Percentiles rank a stretch among this genome's conserved stretches.
Evolutionary conservation across 2,329 filamentous ascomycete genomes (phyloP).

Genomic region (Orbilia oligospora): DNA sequence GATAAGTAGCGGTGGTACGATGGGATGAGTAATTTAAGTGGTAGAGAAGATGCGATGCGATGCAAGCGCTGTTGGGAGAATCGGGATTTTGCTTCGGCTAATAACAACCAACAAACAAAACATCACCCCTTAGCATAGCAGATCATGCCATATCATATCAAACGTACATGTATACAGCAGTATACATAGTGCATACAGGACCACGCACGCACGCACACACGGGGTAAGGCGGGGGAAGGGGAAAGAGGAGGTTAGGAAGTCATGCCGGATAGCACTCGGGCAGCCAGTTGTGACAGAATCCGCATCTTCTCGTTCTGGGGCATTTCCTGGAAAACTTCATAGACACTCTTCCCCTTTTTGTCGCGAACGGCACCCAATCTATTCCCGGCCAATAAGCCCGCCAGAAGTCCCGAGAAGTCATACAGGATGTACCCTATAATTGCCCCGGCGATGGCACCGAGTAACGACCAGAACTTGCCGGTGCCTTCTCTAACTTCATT

Average conservation of each 20-base stretch:
- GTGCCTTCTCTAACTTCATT: constrained; percentile 69
- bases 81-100: constrained; percentile 12
- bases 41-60: background rate
- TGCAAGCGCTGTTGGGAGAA: background rate
- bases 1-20: constrained; percentile 5
- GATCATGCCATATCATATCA: background rate
- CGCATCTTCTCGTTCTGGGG: constrained; percentile 85
- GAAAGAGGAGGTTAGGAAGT: constrained; percentile 19
- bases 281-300: constrained; percentile 45
- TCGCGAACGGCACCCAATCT: constrained; percentile 88
- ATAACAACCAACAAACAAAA: background rate
- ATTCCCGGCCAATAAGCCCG: constrained; percentile 92
- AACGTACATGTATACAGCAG: background rate
- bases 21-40: constrained; percentile 4
- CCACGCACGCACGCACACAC: background rate
- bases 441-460: constrained; percentile 88
- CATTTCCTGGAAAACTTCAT: constrained; percentile 87
- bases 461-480: constrained; percentile 85
- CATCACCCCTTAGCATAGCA: background rate
- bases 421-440: constrained; percentile 90
- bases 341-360: constrained; percentile 93
- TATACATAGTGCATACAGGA: background rate
- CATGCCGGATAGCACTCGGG: constrained; percentile 41
- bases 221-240: no score
- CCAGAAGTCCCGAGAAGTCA: constrained; percentile 88